Percentiles rank a stretch among this genome's conserved stretches.
Conservation (phyloP, 805 yeast genomes). For the Candida insectorum region DNA sequence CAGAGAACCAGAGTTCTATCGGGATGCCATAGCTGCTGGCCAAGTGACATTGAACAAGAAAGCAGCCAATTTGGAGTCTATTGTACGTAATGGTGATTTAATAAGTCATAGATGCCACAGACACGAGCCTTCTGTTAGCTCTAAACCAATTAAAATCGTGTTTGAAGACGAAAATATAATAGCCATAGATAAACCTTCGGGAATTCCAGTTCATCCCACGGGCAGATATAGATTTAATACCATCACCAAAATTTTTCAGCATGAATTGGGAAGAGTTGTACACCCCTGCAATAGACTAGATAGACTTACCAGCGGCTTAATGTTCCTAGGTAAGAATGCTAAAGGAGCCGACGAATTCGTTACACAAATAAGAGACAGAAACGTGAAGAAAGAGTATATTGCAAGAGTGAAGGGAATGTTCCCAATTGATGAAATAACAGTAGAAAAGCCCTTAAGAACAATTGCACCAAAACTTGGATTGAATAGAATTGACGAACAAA, state of each 20-base stretch:
- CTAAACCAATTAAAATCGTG: slow-evolving; percentile 60
- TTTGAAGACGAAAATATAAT: slow-evolving; percentile 71
- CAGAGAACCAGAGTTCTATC: slow-evolving; percentile 63
- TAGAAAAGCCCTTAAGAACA: slow-evolving; percentile 67
- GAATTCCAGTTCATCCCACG: slow-evolving; percentile 94
- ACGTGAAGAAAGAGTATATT: slow-evolving; percentile 76
- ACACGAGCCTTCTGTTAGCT: slow-evolving; percentile 83
- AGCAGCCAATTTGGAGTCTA: slow-evolving; percentile 59
- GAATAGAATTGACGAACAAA: slow-evolving; percentile 46
- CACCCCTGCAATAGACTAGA: slow-evolving; percentile 87
- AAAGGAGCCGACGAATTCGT: slow-evolving; percentile 75
- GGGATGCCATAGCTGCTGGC: slow-evolving; percentile 50
- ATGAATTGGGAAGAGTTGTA: slow-evolving; percentile 61
- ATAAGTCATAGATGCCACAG: slow-evolving; percentile 77
- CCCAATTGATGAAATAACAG: slow-evolving; percentile 52
- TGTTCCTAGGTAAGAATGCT: slow-evolving; percentile 85
- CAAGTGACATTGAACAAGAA: slow-evolving; percentile 69
- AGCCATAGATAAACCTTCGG: slow-evolving; percentile 90
- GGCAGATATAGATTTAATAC: slow-evolving; percentile 78
- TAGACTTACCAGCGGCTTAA: slow-evolving; percentile 85
- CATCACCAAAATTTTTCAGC: slow-evolving; percentile 71
- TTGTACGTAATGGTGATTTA: slow-evolving; percentile 77
- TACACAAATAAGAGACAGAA: slow-evolving; percentile 66
- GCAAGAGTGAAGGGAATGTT: slow-evolving; percentile 88
- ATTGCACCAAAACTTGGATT: slow-evolving; percentile 72